Conservation (phyloP, 345 rosid species). For the Melaleuca alternifolia region DNA sequence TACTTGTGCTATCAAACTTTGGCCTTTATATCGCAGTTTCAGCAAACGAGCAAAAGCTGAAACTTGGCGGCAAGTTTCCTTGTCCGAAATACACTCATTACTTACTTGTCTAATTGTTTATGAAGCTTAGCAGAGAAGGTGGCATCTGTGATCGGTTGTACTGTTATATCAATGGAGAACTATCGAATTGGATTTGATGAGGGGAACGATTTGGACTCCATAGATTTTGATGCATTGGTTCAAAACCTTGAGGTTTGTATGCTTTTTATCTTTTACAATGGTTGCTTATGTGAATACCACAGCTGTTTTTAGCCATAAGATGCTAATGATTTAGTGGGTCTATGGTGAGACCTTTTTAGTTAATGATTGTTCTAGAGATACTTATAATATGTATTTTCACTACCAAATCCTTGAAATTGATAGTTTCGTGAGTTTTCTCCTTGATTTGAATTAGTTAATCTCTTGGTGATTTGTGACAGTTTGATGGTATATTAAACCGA, state of each 20-base stretch:
- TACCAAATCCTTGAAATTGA: neutral
- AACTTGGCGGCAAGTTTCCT: neutral
- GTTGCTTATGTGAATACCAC: neutral
- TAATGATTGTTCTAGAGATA: neutral
- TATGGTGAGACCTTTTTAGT: neutral
- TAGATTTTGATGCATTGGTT: slow-evolving; percentile 80
- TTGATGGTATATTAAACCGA: neutral
- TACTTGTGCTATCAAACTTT: slow-evolving; percentile 6
- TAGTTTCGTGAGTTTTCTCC: neutral
- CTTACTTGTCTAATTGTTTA: neutral
- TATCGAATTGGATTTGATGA: slow-evolving; percentile 76
- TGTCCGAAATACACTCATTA: neutral
- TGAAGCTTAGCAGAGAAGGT: slow-evolving; percentile 98
- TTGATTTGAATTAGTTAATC: neutral
- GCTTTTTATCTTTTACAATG: neutral
- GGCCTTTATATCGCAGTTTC: neutral
- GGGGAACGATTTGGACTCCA: slow-evolving; percentile 73
- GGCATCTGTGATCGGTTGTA: slow-evolving; percentile 91
- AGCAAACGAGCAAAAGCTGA: neutral
- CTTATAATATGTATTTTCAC: neutral
- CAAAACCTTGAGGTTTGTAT: slow-evolving; percentile 71
- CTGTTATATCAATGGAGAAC: slow-evolving; percentile 95
- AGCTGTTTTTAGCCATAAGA: neutral
- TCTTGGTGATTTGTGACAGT: neutral
- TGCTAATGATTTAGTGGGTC: neutral